A percentile compares a stretch with the other conserved stretches of the same genome.
Conservation (phyloP, 306 rosid species). For the Dicorynia guianensis region DNA sequence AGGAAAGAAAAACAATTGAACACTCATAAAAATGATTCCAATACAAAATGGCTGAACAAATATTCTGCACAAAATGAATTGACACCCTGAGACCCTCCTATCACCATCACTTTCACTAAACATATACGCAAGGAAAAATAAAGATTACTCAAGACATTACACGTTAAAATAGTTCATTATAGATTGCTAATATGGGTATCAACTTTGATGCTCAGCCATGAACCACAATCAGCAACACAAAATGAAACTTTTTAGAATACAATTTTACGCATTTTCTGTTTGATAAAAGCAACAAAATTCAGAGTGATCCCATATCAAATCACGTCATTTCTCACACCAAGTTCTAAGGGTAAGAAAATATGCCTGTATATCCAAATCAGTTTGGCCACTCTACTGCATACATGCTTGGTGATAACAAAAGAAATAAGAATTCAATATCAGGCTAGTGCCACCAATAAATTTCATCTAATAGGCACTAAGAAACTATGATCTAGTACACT, state of each 20-base stretch:
- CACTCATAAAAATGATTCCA: slow-evolving; percentile 22
- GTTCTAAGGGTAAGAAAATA: neutral
- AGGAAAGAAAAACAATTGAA: slow-evolving; percentile 2
- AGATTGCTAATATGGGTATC: slow-evolving; percentile 16
- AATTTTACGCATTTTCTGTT: slow-evolving; percentile 7
- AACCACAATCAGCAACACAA: slow-evolving; percentile 8
- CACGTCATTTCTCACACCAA: slow-evolving; percentile 10
- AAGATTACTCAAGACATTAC: neutral
- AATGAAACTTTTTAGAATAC: neutral
- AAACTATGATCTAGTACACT: slow-evolving; percentile 13
- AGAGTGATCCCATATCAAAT: slow-evolving; percentile 8
- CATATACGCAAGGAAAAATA: neutral
- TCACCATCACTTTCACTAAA: slow-evolving; percentile 16
- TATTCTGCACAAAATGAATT: slow-evolving; percentile 22
- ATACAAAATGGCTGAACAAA: slow-evolving; percentile 7
- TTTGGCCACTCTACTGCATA: neutral
- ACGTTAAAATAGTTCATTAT: neutral
- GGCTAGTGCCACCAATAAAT: slow-evolving; percentile 8
- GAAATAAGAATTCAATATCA: neutral
- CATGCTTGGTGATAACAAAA: neutral
- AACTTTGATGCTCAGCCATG: neutral
- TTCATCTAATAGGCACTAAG: slow-evolving; percentile 10
- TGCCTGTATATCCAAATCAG: neutral
- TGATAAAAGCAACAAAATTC: slow-evolving; percentile 10
- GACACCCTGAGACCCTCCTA: neutral